Percentiles rank a stretch among this genome's conserved stretches.
These are phyloP conservation scores for Synchytrium microbalum DNA, from an alignment of 371 early-diverging fungal genomes.

Conservation along the genomic window DNA sequence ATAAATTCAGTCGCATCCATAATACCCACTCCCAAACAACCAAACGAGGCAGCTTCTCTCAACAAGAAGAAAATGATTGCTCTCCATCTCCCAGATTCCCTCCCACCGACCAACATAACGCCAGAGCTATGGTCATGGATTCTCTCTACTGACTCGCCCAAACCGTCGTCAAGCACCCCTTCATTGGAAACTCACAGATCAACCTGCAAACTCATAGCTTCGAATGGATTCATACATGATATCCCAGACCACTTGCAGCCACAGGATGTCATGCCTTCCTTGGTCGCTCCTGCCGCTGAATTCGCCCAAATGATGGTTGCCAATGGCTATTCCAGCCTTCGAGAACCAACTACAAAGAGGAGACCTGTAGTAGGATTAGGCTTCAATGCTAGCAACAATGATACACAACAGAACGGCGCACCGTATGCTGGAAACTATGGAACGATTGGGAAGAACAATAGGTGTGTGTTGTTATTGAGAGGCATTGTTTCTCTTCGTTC, in stretches of 20 bases:
- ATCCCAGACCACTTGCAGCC: background rate
- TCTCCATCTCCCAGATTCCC: background rate
- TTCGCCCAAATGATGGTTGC: background rate
- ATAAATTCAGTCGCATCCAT: too few relatives aligned
- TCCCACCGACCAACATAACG: background rate
- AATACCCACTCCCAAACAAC: too few relatives aligned
- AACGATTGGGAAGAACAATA: background rate
- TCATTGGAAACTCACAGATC: background rate
- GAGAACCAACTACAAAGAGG: background rate
- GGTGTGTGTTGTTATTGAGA: background rate
- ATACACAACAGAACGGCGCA: too few relatives aligned
- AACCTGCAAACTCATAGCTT: background rate
- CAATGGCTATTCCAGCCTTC: background rate
- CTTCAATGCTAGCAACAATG: background rate
- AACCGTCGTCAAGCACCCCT: background rate
- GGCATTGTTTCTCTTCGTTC: too few relatives aligned
- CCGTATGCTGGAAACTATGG: background rate
- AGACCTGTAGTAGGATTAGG: background rate
- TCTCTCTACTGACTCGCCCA: background rate
- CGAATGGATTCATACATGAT: background rate
- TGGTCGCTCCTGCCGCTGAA: background rate
- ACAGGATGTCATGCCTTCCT: background rate
- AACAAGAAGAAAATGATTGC: background rate
- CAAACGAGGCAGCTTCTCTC: too few relatives aligned
- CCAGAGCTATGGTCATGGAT: background rate